Base-by-base conservation (phyloP, 2,329 filamentous ascomycete genomes). In the Tolypocladium ovalisporum region DNA sequence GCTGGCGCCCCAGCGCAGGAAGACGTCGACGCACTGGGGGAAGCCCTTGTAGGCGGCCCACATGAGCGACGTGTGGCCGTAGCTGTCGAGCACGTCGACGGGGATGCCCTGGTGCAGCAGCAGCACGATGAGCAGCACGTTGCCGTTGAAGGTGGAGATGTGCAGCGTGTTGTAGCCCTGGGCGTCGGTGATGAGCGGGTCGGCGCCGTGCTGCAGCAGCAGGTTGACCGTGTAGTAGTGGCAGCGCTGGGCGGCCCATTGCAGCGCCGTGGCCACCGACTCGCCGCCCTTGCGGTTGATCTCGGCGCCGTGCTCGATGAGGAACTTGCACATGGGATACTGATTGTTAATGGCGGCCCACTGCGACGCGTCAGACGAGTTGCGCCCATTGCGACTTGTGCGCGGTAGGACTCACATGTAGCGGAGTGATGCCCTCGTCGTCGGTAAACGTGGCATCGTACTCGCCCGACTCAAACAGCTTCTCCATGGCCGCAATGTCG, bases 331-430 rank as follows among this genome's bases (percentile, higher is more conserved):
- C 79, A 97, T 91, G 63, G 90, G 89, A 76, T 93, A 95, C 71
- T 97, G 94, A 69, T 97, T 97, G 76, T 99, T 99, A 72, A 99
- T 97, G 40, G 95, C 90, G 52, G 94, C 94, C 94, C 94, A 99
- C 90, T 99, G 70, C 56, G 64, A 52, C 13, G 36, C 36, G 12
- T 51, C 24, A 40, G 29, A 8, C 5, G 29, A 22, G 7, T 7
- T 64, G 7, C 2, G 27, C 7, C 44, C 9, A 15, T 8, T 1
- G 17, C 29, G 9, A 2, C 9, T n/a, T 5, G 29, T 9, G 32
- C 9, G 5, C 4, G 32, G 32, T 5, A 4, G 3, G 35, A 76
- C 82, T 66, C 80, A 97, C 93, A 79, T 97, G 94, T 72, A 99
- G 75, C 61, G 94, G 91, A 44, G 93, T 97, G 70, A 99, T 97